phyloP scores from a whole-genome alignment of 2,329 filamentous ascomycete species.

The Cercospora sp. region DNA sequence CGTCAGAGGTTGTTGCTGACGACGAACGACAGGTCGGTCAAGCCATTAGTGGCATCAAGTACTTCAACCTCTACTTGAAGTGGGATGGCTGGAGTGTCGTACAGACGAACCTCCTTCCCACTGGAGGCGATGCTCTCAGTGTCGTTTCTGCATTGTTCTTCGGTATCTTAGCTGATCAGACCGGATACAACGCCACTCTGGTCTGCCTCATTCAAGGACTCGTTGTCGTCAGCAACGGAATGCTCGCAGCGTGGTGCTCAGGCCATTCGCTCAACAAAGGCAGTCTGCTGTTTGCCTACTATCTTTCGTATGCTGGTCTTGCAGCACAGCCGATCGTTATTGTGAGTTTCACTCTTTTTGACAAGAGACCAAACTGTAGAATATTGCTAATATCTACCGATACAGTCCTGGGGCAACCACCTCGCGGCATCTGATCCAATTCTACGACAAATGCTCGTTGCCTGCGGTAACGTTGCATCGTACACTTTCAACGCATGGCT shows the following conservation, averaged over 20 bases:
- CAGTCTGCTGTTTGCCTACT: slow-evolving; percentile 16
- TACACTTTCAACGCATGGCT: slow-evolving; percentile 24
- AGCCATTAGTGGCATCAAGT: slow-evolving; percentile 15
- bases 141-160: slow-evolving; percentile 18
- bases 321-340: slow-evolving; percentile 21
- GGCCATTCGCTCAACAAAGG: slow-evolving; percentile 9
- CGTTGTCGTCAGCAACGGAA: slow-evolving; percentile 18
- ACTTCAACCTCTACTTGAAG: slow-evolving; percentile 26
- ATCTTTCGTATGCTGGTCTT: slow-evolving; percentile 15
- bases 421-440: slow-evolving; percentile 19
- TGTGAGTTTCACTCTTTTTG: background rate
- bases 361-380: background rate
- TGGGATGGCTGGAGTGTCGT: slow-evolving; percentile 20
- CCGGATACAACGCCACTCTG: slow-evolving; percentile 15
- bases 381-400: background rate
- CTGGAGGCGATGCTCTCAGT: slow-evolving; percentile 20
- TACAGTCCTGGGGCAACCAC: slow-evolving; percentile 19
- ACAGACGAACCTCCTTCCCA: slow-evolving; percentile 19
- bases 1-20: background rate
- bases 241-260: slow-evolving; percentile 19
- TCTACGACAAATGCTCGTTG: slow-evolving; percentile 24
- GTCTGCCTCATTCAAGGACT: slow-evolving; percentile 9
- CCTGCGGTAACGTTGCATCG: slow-evolving; percentile 17
- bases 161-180: slow-evolving; percentile 19
- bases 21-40: background rate